Base-by-base conservation (phyloP, 805 yeast genomes). In the Ogataea degrootiae region DNA sequence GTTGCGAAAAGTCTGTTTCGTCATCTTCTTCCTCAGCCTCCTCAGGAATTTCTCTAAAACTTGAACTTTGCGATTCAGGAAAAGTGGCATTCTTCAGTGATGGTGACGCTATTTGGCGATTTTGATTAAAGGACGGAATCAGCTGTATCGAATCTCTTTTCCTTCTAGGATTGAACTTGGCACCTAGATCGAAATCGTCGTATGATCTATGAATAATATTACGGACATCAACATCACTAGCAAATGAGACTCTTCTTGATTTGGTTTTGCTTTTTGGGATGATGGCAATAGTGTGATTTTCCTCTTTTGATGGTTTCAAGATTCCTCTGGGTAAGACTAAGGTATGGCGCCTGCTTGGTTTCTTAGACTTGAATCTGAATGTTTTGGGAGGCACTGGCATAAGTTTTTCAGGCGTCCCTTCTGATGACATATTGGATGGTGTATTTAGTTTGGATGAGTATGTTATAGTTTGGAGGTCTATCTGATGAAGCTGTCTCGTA, bases 191-290 rank as follows among this genome's bases (percentile, higher is more conserved):
- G 49, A 49, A 16, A 42, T 56, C 8, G 66, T 69, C 40, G 67
- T 65, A 50, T 63, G 61, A 49, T 67, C 81, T 54, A 75, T 72
- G 57, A 34, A 53, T 47, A 4, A 55, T 53, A 22, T 80, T 77
- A 57, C 82, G 87, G 37, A 83, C 69, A 3, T 85, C 82, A 0
- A 82, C 87, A 54, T 82, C 87, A 1, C 86, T 86, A 0, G 91
- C 91, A 70, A 86, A 86, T 5, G 89, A 82, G 5, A 86, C 92
- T 23, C 92, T 66, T 48, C 92, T 66, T 35, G 66, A 64, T 34
- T 63, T 53, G 22, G 48, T 3, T 47, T 49, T 43, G 49, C 52
- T 49, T 44, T 61, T 51, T 35, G 68, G 70, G 56, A 71, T 60
- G 6, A 70, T 55, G 1, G 73, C 71, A 14, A 70, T 62, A 2